Evolutionary conservation across 257 asterid genomes (phyloP), one percentile per base, ranked within the genome.

Genomic region (Euphrasia confusa): DNA sequence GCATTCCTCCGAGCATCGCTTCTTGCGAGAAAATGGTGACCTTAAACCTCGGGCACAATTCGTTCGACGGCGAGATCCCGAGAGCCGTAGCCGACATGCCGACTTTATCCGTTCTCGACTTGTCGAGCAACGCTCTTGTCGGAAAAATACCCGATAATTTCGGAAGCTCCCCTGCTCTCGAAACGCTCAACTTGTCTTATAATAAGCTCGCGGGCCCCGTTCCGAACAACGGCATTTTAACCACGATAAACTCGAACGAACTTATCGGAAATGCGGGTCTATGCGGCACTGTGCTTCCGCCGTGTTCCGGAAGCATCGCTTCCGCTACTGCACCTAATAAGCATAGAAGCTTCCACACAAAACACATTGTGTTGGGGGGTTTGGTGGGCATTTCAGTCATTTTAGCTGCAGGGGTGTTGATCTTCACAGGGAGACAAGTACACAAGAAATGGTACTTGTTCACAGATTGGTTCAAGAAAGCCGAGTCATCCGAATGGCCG

Each of bases 161-260:
- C 18, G 95, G 93, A 33, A 81, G 71, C 73, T 83, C 88, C 0
- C 93, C 88, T 7, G 83, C 95, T 63, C 89, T 88, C 8, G 95
- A 88, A 68, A 80, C 53, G 76, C 75, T 88, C 27, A 86, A 88
- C 57, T 26, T 88, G 45, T 86, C 96, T 0, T 74, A 82, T 68
- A 86, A 88, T 50, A 77, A 74, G 47, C 93, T 88, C 47, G 81
- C 50, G 68, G 96, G 96, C 47, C 88, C 88, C 11, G 81, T 88
- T 52, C 96, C 96, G 10, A 74, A 69, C 57, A 79, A 58, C 54
- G 93, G 95, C 5, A 81, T 85, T 58, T 63, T 83, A 66, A 68
- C 63, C 72, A 80, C 95, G 32, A 85, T 83, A 49, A 80, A 83
- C 24, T 82, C 87, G 10, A 72, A 69, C 45, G 87, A 86, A 40